Base-by-base conservation (phyloP, 208 protist species). In the Novymonas esmeraldas region DNA sequence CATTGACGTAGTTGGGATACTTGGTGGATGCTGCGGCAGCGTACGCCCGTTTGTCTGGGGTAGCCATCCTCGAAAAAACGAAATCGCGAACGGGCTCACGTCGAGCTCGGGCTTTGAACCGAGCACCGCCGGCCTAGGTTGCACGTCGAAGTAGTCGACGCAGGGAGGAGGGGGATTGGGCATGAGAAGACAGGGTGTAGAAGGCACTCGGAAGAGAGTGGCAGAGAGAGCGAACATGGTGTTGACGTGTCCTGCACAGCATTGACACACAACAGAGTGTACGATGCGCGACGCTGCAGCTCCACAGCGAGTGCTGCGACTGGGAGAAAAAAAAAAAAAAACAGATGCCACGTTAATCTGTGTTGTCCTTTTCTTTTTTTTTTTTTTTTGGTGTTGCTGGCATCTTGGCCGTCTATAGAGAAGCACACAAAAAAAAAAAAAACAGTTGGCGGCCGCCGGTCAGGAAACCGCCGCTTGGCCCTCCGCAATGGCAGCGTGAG, bases 1-100 rank as follows among this genome's bases (percentile, higher is more conserved):
- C 89, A 36, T 81, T 84, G 26, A 95, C 62, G 51, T 95, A 95
- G 52, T 92, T 92, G 0, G 89, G 89, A 61, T 90, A 95, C 50
- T 86, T 89, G 50, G 76, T 77, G 22, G 72, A 85, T 41, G 89
- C 89, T 49, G 89, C 89, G 50, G 76, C 73, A 11, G 84, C 78
- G 49, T 89, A 82, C 39, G 50, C 71, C 6, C 52, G 50, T 36
- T 80, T 80, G 34, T 80, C 67, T 61, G 60, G 68, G 9, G 68
- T 73, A 20, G 68, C 26, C 68, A 73, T 73, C 39, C 16, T 54
- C 29, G 36, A 50, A 16, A 36, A 33, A 50, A 18, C 39, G 31
- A 6, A 28, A n/a, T 18, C 5, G 45, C 6, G 7, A 49, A 20
- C n/a, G n/a, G n/a, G n/a, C n/a, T 11, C 33, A 29, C 34, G 18